phyloP scores from a whole-genome alignment of 2,329 filamentous ascomycete species.

The Monosporascus cannonballus region DNA sequence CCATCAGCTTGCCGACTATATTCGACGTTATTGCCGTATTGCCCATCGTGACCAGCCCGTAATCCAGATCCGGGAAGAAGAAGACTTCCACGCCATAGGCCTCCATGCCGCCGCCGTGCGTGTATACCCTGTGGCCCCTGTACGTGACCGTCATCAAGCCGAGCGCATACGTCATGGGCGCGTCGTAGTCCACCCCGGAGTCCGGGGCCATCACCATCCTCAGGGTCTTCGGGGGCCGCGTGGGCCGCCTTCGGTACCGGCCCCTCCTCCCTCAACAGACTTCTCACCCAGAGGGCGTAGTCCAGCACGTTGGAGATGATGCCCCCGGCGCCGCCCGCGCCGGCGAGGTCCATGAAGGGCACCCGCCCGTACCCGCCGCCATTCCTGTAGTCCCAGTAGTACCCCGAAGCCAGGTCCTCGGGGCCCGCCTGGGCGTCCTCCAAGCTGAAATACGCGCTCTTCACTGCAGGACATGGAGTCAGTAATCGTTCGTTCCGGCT shows the following conservation, averaged over 20 bases:
- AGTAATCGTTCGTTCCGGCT: too few species aligned
- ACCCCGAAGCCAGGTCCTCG: constrained; percentile 33
- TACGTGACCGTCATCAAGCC: constrained; percentile 35
- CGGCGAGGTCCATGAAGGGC: constrained; percentile 18
- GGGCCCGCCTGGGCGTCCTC: constrained; percentile 22
- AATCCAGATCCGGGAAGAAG: constrained; percentile 38
- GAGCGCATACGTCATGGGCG: constrained; percentile 32
- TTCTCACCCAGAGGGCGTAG: constrained; percentile 45
- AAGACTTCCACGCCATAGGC: constrained; percentile 37
- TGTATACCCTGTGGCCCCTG: constrained; percentile 34
- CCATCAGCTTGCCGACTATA: constrained; percentile 23
- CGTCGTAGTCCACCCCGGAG: constrained; percentile 20
- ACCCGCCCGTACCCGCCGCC: constrained; percentile 15
- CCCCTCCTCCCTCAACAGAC: constrained; percentile 33
- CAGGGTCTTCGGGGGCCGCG: constrained; percentile 25
- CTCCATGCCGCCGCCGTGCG: constrained; percentile 37
- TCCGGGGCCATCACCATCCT: constrained; percentile 20
- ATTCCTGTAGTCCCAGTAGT: constrained; percentile 29
- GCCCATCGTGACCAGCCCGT: constrained; percentile 34
- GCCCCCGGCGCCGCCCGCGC: constrained; percentile 34
- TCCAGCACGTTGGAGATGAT: constrained; percentile 42
- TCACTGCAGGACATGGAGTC: constrained; percentile 20
- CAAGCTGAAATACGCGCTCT: constrained; percentile 29
- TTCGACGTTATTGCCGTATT: constrained; percentile 39
- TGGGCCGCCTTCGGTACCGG: constrained; percentile 29